These are phyloP conservation scores for Xylariaceae sp. DNA, from an alignment of 2,329 filamentous ascomycete genomes.

Conservation along the genomic window DNA sequence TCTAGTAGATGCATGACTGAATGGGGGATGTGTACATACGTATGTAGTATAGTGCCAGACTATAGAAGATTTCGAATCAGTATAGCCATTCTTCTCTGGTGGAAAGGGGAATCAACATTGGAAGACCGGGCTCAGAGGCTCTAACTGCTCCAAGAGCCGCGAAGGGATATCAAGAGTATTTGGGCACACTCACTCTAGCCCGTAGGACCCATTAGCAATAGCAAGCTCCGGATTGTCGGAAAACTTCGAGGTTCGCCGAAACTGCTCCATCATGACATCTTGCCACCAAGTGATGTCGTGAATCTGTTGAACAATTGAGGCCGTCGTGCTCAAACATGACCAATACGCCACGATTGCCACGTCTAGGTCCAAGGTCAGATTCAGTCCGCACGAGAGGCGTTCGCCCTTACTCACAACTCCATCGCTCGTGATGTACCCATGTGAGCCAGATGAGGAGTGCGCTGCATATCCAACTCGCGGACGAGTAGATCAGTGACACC, in stretches of 20 bases:
- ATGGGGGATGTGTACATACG: conserved; percentile 18
- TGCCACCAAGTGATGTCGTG: conserved; percentile 16
- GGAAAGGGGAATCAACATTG: neutral
- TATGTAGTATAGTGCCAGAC: conserved; percentile 21
- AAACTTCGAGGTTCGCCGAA: conserved; percentile 10
- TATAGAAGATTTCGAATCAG: neutral
- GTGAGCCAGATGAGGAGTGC: conserved; percentile 18
- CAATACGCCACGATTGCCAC: conserved; percentile 20
- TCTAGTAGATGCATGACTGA: too few species aligned
- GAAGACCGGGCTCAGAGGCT: too few species aligned
- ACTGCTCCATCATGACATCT: conserved; percentile 15
- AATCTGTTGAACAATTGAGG: conserved; percentile 20
- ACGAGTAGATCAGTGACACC: conserved; percentile 9
- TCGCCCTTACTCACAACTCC: conserved; percentile 17
- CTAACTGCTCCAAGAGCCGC: too few species aligned
- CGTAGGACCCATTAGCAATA: conserved; percentile 20
- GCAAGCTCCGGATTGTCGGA: conserved; percentile 20
- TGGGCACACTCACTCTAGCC: conserved; percentile 4
- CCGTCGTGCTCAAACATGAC: conserved; percentile 15
- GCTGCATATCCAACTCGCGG: conserved; percentile 9
- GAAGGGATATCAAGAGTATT: neutral
- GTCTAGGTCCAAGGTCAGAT: conserved; percentile 14
- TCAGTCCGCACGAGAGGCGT: too few species aligned
- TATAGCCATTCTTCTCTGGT: neutral
- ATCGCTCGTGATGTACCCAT: conserved; percentile 18